phyloP scores from a whole-genome alignment of 2,329 filamentous ascomycete genomes.

The Magnaporthales sp. region DNA sequence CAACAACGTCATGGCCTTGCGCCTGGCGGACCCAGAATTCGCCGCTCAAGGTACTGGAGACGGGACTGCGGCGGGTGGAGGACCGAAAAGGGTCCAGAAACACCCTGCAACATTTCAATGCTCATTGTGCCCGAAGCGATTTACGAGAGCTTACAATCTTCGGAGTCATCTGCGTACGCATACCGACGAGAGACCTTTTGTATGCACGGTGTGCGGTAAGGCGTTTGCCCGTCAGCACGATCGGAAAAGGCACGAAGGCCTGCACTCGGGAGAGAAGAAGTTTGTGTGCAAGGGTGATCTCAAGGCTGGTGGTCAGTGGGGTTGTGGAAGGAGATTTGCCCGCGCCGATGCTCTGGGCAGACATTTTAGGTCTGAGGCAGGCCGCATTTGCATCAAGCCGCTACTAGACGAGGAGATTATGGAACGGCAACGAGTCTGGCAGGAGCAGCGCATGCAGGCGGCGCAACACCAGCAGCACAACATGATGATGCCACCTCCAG shows the following conservation, averaged over 20 bases:
- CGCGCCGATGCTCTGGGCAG: constrained; percentile 89
- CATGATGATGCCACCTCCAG: constrained; percentile 44
- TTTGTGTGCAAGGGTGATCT: constrained; percentile 93
- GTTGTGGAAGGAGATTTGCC: constrained; percentile 86
- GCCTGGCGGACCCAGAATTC: constrained; percentile 80
- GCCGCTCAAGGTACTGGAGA: constrained; percentile 57
- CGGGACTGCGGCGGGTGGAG: constrained; percentile 42
- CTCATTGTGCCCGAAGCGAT: constrained; percentile 84
- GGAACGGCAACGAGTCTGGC: constrained; percentile 67
- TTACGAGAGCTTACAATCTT: constrained; percentile 93
- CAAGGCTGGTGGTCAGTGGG: constrained; percentile 77
- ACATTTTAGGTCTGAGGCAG: constrained; percentile 93
- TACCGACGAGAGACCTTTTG: constrained; percentile 93
- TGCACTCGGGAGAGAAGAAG: constrained; percentile 97
- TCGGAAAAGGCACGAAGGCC: constrained; percentile 89
- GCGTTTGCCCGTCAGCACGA: constrained; percentile 97
- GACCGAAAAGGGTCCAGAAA: constrained; percentile 81
- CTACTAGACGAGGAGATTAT: constrained; percentile 87
- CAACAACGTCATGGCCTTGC: constrained; percentile 68
- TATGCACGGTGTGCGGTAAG: constrained; percentile 94
- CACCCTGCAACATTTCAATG: constrained; percentile 98
- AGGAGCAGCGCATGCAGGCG: constrained; percentile 61
- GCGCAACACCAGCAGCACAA: constrained; percentile 22
- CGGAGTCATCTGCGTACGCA: constrained; percentile 93
- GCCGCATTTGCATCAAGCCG: constrained; percentile 94